Evolutionary conservation across 208 protist genomes (phyloP).

Genomic region (Trypanosoma rangeli): DNA sequence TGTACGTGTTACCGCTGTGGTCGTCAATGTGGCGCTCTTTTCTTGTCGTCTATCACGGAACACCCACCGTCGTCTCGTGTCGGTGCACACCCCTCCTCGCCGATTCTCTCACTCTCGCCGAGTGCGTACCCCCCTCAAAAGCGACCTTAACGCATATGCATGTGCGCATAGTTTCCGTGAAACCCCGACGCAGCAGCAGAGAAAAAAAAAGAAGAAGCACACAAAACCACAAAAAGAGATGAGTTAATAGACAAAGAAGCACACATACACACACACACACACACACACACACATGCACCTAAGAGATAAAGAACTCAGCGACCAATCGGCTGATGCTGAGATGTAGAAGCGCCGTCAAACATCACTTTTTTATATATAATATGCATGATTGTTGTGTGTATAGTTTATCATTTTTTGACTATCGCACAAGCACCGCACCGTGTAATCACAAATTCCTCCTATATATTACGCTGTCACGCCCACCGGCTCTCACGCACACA

Average conservation of each 20-base stretch:
- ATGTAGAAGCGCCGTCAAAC: background rate
- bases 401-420: background rate
- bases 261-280: constrained; percentile 16
- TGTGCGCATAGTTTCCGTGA: background rate
- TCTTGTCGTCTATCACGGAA: background rate
- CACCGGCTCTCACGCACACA: too few relatives aligned
- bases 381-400: too few relatives aligned
- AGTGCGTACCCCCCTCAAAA: background rate
- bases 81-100: background rate
- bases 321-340: background rate
- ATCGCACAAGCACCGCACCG: too few relatives aligned
- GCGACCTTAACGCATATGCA: too few relatives aligned
- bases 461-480: too few relatives aligned
- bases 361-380: too few relatives aligned
- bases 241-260: background rate
- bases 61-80: background rate
- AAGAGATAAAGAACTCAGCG: background rate
- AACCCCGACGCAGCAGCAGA: constrained; percentile 1
- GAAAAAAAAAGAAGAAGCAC: constrained; percentile 27
- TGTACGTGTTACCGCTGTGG: background rate
- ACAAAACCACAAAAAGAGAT: background rate
- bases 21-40: background rate
- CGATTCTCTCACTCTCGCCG: background rate
- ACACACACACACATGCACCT: constrained; percentile 4
- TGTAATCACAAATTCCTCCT: too few relatives aligned